Percentiles rank a stretch among this genome's conserved stretches.
Evolutionary conservation across 257 asterid genomes (phyloP).

Genomic region (Ligustrum vulgare): DNA sequence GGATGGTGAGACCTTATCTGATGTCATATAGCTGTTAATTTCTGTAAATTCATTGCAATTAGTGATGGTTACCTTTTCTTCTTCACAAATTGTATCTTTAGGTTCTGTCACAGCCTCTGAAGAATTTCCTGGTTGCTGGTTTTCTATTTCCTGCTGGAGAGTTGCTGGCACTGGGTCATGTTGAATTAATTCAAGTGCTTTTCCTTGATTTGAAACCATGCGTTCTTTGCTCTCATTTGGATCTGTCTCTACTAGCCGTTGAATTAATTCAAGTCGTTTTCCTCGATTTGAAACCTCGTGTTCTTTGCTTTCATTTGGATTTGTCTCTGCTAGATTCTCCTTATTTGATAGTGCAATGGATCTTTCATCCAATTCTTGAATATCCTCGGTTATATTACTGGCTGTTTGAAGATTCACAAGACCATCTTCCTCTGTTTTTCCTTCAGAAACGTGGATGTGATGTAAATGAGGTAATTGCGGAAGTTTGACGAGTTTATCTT

Average conservation of each 20-base stretch:
- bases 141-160: conserved; percentile 21
- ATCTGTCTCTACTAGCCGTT: neutral
- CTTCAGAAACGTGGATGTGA: conserved; percentile 29
- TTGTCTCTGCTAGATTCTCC: conserved; percentile 17
- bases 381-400: conserved; percentile 22
- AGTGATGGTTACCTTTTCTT: conserved; percentile 4
- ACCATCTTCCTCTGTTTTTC: conserved; percentile 16
- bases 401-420: conserved; percentile 12
- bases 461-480: conserved; percentile 14
- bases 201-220: conserved; percentile 21
- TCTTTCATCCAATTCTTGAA: conserved; percentile 20
- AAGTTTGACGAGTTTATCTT: conserved; percentile 25
- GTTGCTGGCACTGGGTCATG: conserved; percentile 12
- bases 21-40: conserved; percentile 1
- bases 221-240: conserved; percentile 13
- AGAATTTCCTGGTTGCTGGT: conserved; percentile 18
- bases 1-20: conserved; percentile 28
- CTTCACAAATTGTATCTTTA: conserved; percentile 21
- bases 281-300: conserved; percentile 23
- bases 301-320: conserved; percentile 14
- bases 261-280: conserved; percentile 14
- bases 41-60: conserved; percentile 18
- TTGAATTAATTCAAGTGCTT: conserved; percentile 15
- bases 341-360: conserved; percentile 25
- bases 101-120: conserved; percentile 19